These are phyloP conservation scores for Triangularia setosa DNA, from an alignment of 2,329 filamentous ascomycete genomes.

Conservation along the genomic window DNA sequence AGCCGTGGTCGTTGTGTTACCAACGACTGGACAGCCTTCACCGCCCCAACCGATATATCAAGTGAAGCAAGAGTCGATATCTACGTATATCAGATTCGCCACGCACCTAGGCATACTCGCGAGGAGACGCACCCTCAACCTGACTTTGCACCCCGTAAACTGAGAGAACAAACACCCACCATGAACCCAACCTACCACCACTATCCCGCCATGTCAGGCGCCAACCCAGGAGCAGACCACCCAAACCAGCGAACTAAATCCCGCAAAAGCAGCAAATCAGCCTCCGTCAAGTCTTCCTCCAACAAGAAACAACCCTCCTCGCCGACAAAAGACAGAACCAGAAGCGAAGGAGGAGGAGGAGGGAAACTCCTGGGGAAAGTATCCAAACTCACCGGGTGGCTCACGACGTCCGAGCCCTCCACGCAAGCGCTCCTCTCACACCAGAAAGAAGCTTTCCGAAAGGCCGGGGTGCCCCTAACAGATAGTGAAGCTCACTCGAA, in stretches of 20 bases:
- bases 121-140: not conserved
- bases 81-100: not conserved
- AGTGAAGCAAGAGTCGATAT: not conserved
- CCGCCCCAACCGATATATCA: not conserved
- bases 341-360: constrained; percentile 25
- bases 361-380: constrained; percentile 27
- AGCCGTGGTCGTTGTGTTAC: not conserved
- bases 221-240: not conserved
- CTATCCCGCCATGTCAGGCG: not conserved
- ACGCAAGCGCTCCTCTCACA: constrained; percentile 46
- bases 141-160: not conserved
- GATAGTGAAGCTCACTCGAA: constrained; percentile 37
- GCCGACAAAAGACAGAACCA: not conserved
- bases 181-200: not conserved
- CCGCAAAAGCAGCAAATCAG: not conserved
- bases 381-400: constrained; percentile 42
- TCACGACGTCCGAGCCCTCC: constrained; percentile 47
- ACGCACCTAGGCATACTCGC: not conserved
- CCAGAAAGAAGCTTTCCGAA: constrained; percentile 40
- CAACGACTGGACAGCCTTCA: not conserved
- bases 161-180: not conserved
- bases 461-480: constrained; percentile 40
- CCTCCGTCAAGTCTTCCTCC: not conserved
- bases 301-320: not conserved
- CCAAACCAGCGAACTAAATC: not conserved